Evolutionary conservation across 495 filamentous ascomycete species (phyloP), one percentile per base, ranked within the genome.

Genomic region (Aspergillus baeticus): DNA sequence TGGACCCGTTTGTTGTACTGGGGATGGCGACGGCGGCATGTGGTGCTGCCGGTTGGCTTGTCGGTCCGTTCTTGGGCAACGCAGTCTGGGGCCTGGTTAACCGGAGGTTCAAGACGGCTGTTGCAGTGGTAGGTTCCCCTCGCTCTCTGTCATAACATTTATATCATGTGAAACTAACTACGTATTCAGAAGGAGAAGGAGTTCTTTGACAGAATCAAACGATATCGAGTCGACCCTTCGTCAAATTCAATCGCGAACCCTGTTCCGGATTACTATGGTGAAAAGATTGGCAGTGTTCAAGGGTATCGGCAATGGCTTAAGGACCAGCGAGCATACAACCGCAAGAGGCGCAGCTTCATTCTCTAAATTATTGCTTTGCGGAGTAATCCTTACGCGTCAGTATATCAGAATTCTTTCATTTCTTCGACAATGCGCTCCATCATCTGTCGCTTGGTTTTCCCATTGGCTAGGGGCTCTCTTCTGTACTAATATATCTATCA

Each of bases 321-420:
- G 78, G 94, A 98, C 69, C 95, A 98, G 79, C 73, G 92, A 44
- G 91, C 92, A n/a, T 98, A 94, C 72, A 96, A 96, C 75, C 84
- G 87, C 75, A 97, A 96, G 82, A 86, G 89, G 64, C 81, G 83
- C 46, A 85, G 75, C 59, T 89, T 82, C 60, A 77, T 83, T 54
- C 44, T 60, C 11, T 78, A 69, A 61, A 42, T 36, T 14, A 7
- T 58, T 37, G 52, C n/a, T 29, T 26, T 34, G 15, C 4, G 26
- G 26, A 8, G 15, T 29, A 37, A 13, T n/a, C 20, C 23, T 13
- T 13, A 35, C 22, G 20, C 17, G 13, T 10, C 5, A 22, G 6
- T 22, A 43, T 22, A 13, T 34, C 18, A 13, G 17, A 35, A 15
- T 20, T 10, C 33, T 20, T 38, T 21, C 36, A 22, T 14, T 23